Base-by-base conservation (phyloP, 768 basidiomycete genomes). In the Rhodosporidiobolus sp. region DNA sequence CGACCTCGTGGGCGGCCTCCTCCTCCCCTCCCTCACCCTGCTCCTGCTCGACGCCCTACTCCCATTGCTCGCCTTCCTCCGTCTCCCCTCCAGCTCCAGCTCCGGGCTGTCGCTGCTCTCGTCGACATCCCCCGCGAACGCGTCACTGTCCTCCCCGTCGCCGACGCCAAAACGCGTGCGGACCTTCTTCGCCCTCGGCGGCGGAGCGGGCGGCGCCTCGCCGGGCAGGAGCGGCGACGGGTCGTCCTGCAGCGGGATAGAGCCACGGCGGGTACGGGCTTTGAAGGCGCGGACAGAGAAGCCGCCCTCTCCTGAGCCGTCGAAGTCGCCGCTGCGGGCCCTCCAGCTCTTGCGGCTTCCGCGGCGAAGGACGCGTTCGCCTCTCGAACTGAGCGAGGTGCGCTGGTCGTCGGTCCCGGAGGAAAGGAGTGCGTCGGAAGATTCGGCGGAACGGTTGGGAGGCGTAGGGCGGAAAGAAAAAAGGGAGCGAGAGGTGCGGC, bases 61-160 rank as follows among this genome's bases (percentile, higher is more conserved):
- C 32, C 55, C 14, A n/a, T n/a, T n/a, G n/a, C n/a, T n/a, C n/a
- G n/a, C n/a, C n/a, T n/a, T n/a, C n/a, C n/a, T n/a, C 26, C 55
- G 30, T 6, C 30, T 8, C 9, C 3, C 32, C 32, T 3, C 14
- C 3, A 3, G 52, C 38, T 43, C 8, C 38, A 22, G 20, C 12
- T 12, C 26, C 30, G 32, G 32, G 32, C 32, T 34, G 55, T 56
- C 55, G 34, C n/a, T n/a, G n/a, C 55, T 35, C 55, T 43, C 57
- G 24, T 58, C 57, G 24, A 34, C 57, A 10, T 58, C 57, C 14
- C 53, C n/a, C n/a, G n/a, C n/a, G n/a, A n/a, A n/a, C n/a, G n/a
- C n/a, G n/a, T n/a, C n/a, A n/a, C n/a, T n/a, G n/a, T 58, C 57
- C 57, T 58, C 57, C 57, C 57, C 57, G 3, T 43, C 57, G 3